Evolutionary conservation across 495 filamentous ascomycete genomes (phyloP).

Genomic region (Neurospora sp.): DNA sequence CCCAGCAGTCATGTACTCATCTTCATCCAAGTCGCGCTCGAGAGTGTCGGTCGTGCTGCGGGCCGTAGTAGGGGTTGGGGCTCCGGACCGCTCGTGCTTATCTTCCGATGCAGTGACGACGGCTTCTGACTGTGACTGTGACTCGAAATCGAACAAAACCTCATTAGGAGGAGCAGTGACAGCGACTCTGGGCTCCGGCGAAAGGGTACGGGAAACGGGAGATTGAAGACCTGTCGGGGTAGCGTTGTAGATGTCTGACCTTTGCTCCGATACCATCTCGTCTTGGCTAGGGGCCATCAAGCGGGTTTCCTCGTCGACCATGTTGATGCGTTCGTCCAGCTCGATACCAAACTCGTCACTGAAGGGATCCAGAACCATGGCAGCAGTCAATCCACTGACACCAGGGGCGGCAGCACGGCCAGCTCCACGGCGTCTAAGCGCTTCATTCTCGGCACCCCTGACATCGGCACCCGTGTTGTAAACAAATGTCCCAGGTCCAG

Average conservation of each 20-base stretch:
- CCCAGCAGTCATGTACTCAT: constrained; percentile 39
- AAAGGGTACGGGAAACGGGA: constrained; percentile 11
- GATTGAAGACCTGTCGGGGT: constrained; percentile 25
- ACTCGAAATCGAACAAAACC: constrained; percentile 24
- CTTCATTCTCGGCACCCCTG: constrained; percentile 21
- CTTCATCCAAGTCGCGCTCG: constrained; percentile 26
- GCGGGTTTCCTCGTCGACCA: constrained; percentile 14
- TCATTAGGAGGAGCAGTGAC: neutral
- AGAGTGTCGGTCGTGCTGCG: constrained; percentile 9
- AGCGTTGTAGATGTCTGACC: constrained; percentile 42
- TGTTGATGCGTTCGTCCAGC: constrained; percentile 28
- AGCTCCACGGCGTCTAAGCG: constrained; percentile 34
- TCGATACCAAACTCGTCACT: constrained; percentile 45
- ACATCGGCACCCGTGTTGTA: constrained; percentile 38
- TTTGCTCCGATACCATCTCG: constrained; percentile 22
- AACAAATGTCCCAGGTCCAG: constrained; percentile 39
- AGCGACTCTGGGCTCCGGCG: constrained; percentile 9
- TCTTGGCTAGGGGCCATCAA: constrained; percentile 31
- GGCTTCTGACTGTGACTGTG: constrained; percentile 3
- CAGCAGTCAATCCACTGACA: constrained; percentile 38
- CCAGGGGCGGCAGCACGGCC: constrained; percentile 14
- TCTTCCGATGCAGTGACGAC: constrained; percentile 4
- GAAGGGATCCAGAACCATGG: constrained; percentile 50
- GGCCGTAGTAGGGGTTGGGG: constrained; percentile 1
- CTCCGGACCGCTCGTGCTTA: neutral